These are phyloP conservation scores for Pinus albicaulis DNA, from an alignment of 75 land plant genomes.

Conservation along the genomic window DNA sequence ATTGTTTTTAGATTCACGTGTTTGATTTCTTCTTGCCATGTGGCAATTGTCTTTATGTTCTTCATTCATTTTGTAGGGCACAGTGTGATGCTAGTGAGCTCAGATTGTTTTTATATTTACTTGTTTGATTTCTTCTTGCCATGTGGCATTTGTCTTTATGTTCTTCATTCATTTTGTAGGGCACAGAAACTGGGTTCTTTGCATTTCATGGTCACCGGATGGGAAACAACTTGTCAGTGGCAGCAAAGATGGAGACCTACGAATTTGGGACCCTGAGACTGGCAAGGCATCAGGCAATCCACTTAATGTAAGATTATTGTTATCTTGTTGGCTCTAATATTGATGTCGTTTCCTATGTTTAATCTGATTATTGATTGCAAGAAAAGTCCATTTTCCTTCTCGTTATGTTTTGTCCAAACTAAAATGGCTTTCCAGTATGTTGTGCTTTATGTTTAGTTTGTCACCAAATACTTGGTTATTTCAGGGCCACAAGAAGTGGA, in stretches of 20 bases:
- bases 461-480: background rate
- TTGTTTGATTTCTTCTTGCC: background rate
- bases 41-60: background rate
- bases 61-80: constrained; percentile 4
- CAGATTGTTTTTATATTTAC: background rate
- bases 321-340: background rate
- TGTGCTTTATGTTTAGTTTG: background rate
- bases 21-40: background rate
- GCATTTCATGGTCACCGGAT: constrained; percentile 98
- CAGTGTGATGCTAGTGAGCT: background rate
- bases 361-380: background rate
- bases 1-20: background rate
- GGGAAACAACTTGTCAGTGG: constrained; percentile 92
- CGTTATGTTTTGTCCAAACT: too few relatives aligned
- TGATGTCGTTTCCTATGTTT: background rate
- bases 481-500: constrained; percentile 97
- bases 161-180: constrained; percentile 36
- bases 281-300: constrained; percentile 77
- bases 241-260: constrained; percentile 86
- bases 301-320: constrained; percentile 53
- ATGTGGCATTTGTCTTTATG: background rate
- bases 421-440: background rate
- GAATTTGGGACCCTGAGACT: constrained; percentile 84
- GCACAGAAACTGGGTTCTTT: constrained; percentile 97
- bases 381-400: background rate